Base-by-base conservation (phyloP, 2,329 filamentous ascomycete species). In the Rhinocladiella similis region DNA sequence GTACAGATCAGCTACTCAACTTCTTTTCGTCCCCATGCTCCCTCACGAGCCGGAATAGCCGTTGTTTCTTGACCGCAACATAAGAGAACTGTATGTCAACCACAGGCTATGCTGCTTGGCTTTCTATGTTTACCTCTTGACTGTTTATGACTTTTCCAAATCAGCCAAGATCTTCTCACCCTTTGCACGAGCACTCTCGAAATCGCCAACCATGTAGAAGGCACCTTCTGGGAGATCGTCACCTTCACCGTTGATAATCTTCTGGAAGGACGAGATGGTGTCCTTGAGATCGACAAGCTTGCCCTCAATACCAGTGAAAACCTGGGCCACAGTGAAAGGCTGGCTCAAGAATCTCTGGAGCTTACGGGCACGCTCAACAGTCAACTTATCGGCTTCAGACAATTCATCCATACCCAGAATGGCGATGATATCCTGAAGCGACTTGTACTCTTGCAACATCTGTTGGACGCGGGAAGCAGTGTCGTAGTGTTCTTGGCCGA, bases 371-470 rank as follows among this genome's bases (percentile, higher is more conserved):
- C 94, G 94, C 89, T 99, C 94, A 85, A 99, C 94, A 70, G 94
- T 97, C 73, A 99, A 87, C 89, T 99, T 97, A 80, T 99, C 94
- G 72, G 90, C 89, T 85, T 97, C 94, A 66, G 94, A 97, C 81
- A 99, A 82, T 79, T 99, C 94, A 80, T 99, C 94, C 94, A 99
- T 97, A 88, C 93, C 93, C 77, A 97, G 82, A 91, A 99, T 99
- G 80, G 94, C 94, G 84, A 97, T 97, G 87, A 99, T 99, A 84
- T 99, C 94, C 84, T 99, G 94, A 68, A 99, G 91, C 66, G 93
- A 97, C 90, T 97, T 97, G 90, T 99, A 99, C 85, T 97, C 94
- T 83, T 99, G 94, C 76, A 99, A 88, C 81, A 97, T 97, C 83
- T 96, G 91, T 85, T 99, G 94, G 74, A 99, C 94, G 71, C 88